Base-by-base conservation (phyloP, 2,329 filamentous ascomycete species). In the Penicillium capsulatum region DNA sequence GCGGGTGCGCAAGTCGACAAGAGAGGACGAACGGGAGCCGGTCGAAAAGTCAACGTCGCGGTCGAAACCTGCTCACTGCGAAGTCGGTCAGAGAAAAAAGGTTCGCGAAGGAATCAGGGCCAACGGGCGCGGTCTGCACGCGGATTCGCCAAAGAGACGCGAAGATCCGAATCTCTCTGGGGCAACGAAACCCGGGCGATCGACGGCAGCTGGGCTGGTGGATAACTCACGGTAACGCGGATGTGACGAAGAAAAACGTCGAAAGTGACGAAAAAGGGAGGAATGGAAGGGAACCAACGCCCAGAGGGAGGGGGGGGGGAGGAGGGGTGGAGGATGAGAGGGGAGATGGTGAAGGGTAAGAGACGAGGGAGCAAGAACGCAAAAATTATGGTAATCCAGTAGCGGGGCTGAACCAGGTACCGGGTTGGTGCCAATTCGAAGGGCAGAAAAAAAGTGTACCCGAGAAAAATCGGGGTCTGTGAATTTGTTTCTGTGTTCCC, bases 81-180 rank as follows among this genome's bases (percentile, higher is more conserved):
- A 22, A 22, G 5, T 22, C 9, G 9, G 19, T 22, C 9, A 22
- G 19, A 22, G 9, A 5, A 22, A 22, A 22, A 5, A 22, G 19
- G 5, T 22, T 22, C 19, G 19, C 9, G 9, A 22, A 22, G 5
- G 5, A 5, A 22, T 5, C 19, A 22, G 19, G 19, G 9, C 5
- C 24, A 10, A 17, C 14, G 17, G 15, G 44, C 53, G 59, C 53
- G 54, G 55, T 39, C 59, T 50, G 49, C 51, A 60, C 56, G 56
- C 26, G 19, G n/a, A 3, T 27, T 31, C 20, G 10, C 8, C 26
- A 24, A 10, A n/a, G 19, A n/a, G 19, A 30, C 17, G 15, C 7
- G 20, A 27, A 24, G 7, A 38, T 34, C 19, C 26, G 31, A 15
- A 30, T 29, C 40, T 22, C 15, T 20, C 34, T 14, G 26, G 41